Evolutionary conservation across 2,329 filamentous ascomycete species (phyloP).

Genomic region (Stachybotrys elegans): DNA sequence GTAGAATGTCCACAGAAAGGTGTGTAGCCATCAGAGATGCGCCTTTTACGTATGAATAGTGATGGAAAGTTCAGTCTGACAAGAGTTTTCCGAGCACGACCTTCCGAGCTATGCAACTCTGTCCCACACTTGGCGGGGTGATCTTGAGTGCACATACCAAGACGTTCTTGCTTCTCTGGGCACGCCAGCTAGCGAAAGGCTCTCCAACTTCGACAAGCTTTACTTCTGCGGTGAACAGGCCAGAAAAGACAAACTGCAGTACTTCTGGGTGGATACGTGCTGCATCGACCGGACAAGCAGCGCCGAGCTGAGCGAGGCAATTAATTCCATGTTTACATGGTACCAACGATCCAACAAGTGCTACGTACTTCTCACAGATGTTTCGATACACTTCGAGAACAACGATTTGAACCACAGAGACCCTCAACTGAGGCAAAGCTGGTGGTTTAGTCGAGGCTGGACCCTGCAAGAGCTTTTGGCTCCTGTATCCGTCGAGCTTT

Average conservation of each 20-base stretch:
- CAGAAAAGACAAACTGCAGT: constrained; percentile 5
- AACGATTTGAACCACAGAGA: background rate
- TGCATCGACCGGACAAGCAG: background rate
- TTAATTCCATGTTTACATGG: constrained; percentile 7
- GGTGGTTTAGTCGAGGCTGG: constrained; percentile 2
- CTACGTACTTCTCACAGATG: constrained; percentile 6
- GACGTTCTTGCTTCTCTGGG: no score
- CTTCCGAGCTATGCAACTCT: no score
- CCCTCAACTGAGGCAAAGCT: constrained; percentile 2
- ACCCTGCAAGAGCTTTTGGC: constrained; percentile 7
- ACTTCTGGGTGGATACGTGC: constrained; percentile 1
- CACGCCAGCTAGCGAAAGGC: no score
- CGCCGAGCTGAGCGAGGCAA: background rate
- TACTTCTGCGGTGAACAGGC: constrained; percentile 9
- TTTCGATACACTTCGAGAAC: constrained; percentile 2
- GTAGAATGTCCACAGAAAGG: no score
- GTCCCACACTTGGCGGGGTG: no score
- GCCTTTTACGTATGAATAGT: no score
- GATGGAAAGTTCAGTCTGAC: no score
- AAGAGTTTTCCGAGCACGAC: no score
- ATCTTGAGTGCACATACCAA: no score
- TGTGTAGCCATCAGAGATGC: no score
- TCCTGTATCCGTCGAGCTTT: constrained; percentile 7
- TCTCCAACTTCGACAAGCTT: constrained; percentile 6
- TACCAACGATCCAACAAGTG: constrained; percentile 7